Evolutionary conservation across 768 basidiomycete species (phyloP), one percentile per base, ranked within the genome.

Genomic region (Amanita phalloides): DNA sequence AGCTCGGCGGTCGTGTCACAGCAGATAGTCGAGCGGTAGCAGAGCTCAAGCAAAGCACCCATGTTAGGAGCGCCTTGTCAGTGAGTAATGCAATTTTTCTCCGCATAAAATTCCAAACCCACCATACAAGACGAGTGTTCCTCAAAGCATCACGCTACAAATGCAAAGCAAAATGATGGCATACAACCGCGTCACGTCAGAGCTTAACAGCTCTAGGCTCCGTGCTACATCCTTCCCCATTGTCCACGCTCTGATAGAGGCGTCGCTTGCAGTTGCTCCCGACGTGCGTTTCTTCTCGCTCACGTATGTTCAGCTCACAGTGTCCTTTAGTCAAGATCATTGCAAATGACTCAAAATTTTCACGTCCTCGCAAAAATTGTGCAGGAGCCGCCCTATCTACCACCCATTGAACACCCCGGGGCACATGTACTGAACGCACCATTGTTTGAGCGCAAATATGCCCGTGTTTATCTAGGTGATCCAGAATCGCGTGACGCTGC

Each of bases 161-260:
- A 87, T 87, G 84, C 92, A 94, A 65, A 82, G 77, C 66, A 90
- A 89, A 68, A 93, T 97, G 93, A 90, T 97, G 86, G 84, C 82
- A 10, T 99, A 97, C 64, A 89, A 94, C 70, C 80, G 81, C 45
- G 83, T 88, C 30, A 71, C 97, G 39, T 71, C 77, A 6, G 81
- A 89, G 21, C 70, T 97, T 47, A 93, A 96, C 68, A 66, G 73
- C 36, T 78, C 87, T 0, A 73, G 92, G 39, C 68, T 84, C 14
- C 78, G 82, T 2, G 84, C 80, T 14, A 81, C 74, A 4, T 89
- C 84, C 1, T 91, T 76, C 64, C 87, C 89, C 5, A 74, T 92
- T 54, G 68, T 91, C 6, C 85, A 90, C 57, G 69, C 81, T 1
- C 73, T 90, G 39, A 76, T 81, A 41, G 76, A 86, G 49, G 86